A percentile compares a stretch with the other conserved stretches of the same genome.
Conservation (phyloP, 2,329 filamentous ascomycete genomes). For the Ceratocystiopsis minuta region DNA sequence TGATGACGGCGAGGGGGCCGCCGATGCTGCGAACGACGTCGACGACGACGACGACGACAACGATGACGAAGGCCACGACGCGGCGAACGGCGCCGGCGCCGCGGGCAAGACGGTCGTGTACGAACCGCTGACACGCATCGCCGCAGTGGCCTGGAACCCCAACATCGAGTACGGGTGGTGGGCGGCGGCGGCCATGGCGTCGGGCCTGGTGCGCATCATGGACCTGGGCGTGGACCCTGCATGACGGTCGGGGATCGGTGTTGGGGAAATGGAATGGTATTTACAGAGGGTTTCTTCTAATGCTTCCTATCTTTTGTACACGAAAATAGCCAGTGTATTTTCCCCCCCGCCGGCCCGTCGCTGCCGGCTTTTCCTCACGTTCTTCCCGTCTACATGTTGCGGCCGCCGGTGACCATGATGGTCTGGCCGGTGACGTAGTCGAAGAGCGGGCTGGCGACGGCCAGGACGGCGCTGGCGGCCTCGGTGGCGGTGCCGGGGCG, state of each 20-base stretch:
- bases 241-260: too few species aligned
- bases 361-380: too few species aligned
- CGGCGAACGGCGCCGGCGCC: slow-evolving; percentile 10
- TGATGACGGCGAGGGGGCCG: slow-evolving; percentile 9
- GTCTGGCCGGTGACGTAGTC: slow-evolving; percentile 78
- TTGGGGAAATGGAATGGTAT: too few species aligned
- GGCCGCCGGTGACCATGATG: slow-evolving; percentile 67
- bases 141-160: slow-evolving; percentile 48
- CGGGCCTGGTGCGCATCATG: slow-evolving; percentile 47
- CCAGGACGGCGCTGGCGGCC: slow-evolving; percentile 60
- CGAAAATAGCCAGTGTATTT: too few species aligned
- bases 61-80: slow-evolving; percentile 10
- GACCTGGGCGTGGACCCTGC: slow-evolving; percentile 27
- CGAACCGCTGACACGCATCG: slow-evolving; percentile 45
- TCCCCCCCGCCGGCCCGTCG: too few species aligned
- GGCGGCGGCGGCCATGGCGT: slow-evolving; percentile 48
- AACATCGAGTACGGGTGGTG: slow-evolving; percentile 47
- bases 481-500: slow-evolving; percentile 63
- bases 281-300: too few species aligned
- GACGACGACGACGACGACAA: slow-evolving; percentile 14
- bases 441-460: slow-evolving; percentile 64
- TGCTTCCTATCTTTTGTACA: too few species aligned
- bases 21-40: slow-evolving; percentile 1
- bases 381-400: slow-evolving; percentile 30
- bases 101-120: slow-evolving; percentile 27